phyloP scores from a whole-genome alignment of 2,329 filamentous ascomycete species.

The Aspergillus caelatus region DNA sequence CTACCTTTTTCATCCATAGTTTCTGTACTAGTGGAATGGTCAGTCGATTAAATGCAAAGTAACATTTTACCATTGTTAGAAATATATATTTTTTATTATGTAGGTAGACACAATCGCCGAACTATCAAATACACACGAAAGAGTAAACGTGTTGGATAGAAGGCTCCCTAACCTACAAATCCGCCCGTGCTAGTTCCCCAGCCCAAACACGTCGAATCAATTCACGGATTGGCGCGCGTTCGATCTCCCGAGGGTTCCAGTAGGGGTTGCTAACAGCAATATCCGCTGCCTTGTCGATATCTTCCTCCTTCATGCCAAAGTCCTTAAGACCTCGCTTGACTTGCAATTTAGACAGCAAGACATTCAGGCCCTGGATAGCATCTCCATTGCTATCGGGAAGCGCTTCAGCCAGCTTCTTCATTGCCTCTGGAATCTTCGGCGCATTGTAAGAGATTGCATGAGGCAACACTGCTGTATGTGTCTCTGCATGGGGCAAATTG shows the following conservation, averaged over 20 bases:
- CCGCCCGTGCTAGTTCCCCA: conserved; percentile 58
- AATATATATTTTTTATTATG: neutral
- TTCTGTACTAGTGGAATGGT: neutral
- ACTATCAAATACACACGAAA: neutral
- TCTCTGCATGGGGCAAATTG: conserved; percentile 66
- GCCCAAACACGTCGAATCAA: conserved; percentile 63
- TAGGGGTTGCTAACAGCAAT: conserved; percentile 62
- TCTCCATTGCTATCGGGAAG: conserved; percentile 62
- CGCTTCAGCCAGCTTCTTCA: conserved; percentile 56
- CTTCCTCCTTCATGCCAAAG: conserved; percentile 62
- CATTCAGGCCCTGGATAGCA: conserved; percentile 60
- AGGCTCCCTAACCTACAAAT: conserved; percentile 44
- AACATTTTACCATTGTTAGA: neutral
- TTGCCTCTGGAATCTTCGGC: conserved; percentile 55
- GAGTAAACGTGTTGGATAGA: neutral
- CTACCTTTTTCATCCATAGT: neutral
- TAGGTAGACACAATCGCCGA: neutral
- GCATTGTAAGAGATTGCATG: conserved; percentile 67
- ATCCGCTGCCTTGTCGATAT: conserved; percentile 63
- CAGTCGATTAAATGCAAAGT: neutral
- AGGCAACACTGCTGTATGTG: conserved; percentile 65
- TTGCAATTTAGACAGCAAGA: conserved; percentile 55
- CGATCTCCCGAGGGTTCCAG: conserved; percentile 60
- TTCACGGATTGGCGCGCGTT: conserved; percentile 56
- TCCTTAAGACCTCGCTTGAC: conserved; percentile 58